Evolutionary conservation across 805 yeast genomes (phyloP).

Genomic region (Teunomyces aglyptinius): DNA sequence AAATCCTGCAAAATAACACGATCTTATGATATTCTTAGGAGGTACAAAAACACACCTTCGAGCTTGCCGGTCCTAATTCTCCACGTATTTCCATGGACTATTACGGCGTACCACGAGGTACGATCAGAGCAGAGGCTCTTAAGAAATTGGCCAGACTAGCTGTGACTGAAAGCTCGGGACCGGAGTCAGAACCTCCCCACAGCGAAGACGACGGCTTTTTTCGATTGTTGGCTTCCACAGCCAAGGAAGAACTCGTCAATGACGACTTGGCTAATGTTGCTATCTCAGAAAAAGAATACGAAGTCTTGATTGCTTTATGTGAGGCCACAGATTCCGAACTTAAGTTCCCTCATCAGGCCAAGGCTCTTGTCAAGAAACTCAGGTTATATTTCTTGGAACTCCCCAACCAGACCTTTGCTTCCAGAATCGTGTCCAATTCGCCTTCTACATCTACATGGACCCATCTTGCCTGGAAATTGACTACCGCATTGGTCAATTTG

Average conservation of each 20-base stretch:
- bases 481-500: constrained; percentile 32
- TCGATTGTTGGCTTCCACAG: constrained; percentile 15
- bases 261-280: constrained; percentile 33
- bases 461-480: constrained; percentile 30
- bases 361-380: constrained; percentile 42
- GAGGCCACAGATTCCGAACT: constrained; percentile 31
- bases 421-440: constrained; percentile 28
- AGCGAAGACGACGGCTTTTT: constrained; percentile 18
- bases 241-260: constrained; percentile 9
- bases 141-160: constrained; percentile 35
- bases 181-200: constrained; percentile 4
- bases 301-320: constrained; percentile 57
- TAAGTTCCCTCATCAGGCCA: constrained; percentile 36
- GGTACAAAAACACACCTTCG: background rate
- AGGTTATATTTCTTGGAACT: constrained; percentile 47
- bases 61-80: background rate
- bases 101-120: constrained; percentile 35
- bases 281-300: constrained; percentile 51
- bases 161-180: constrained; percentile 17
- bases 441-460: constrained; percentile 26
- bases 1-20: background rate
- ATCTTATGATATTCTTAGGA: background rate
- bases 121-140: constrained; percentile 40
- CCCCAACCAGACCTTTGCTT: constrained; percentile 44
- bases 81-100: constrained; percentile 30